Evolutionary conservation across 345 rosid genomes (phyloP).

Genomic region (Turnera subulata): DNA sequence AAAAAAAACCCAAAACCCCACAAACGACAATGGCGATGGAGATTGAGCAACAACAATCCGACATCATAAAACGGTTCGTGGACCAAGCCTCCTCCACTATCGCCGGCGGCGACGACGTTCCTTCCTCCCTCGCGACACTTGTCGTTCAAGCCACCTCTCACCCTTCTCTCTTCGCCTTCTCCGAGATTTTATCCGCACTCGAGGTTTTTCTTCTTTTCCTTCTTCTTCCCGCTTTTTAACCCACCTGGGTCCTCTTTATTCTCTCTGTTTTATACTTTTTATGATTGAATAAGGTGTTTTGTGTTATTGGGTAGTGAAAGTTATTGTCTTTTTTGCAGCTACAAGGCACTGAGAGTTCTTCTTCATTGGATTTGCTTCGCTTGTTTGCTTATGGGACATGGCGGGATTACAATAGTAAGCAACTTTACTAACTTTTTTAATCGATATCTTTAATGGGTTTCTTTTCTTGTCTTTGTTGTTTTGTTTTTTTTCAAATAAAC

Average conservation of each 20-base stretch:
- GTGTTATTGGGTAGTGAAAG: background rate
- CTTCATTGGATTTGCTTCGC: constrained; percentile 11
- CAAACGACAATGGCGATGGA: constrained; percentile 21
- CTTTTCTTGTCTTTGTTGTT: background rate
- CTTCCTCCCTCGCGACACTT: constrained; percentile 4
- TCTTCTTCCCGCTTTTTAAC: too few species aligned
- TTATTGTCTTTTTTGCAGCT: constrained; percentile 6
- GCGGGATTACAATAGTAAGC: constrained; percentile 17
- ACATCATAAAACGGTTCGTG: constrained; percentile 31
- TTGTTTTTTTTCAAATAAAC: background rate
- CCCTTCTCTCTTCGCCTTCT: constrained; percentile 21
- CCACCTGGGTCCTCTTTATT: background rate
- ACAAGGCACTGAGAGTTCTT: constrained; percentile 14
- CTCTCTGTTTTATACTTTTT: background rate
- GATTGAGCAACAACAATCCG: constrained; percentile 39
- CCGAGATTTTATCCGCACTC: constrained; percentile 17
- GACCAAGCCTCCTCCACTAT: constrained; percentile 37
- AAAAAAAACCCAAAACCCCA: background rate
- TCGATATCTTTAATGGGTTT: too few species aligned
- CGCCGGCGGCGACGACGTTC: constrained; percentile 4
- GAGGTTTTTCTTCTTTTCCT: constrained; percentile 4
- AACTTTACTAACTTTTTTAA: background rate
- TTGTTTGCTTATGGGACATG: constrained; percentile 19
- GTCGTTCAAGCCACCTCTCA: constrained; percentile 18
- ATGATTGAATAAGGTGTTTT: background rate